Conservation (phyloP, 768 basidiomycete genomes). For the Fibroporia radiculosa region DNA sequence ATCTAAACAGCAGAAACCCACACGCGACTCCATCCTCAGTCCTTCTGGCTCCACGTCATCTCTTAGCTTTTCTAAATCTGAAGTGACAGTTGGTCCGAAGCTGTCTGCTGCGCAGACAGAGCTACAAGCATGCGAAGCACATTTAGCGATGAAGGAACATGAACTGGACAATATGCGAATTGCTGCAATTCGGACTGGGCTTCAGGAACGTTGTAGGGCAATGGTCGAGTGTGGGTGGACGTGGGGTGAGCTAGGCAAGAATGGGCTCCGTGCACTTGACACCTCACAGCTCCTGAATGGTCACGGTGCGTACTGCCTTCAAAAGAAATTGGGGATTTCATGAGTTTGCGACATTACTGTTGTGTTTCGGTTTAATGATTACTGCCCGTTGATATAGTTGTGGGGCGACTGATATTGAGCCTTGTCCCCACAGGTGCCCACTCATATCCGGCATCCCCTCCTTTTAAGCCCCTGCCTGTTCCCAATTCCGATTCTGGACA, state of each 20-base stretch:
- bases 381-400: too few species aligned
- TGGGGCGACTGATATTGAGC: not conserved
- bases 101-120: conserved; percentile 64
- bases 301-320: conserved; percentile 25
- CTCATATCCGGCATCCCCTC: conserved; percentile 7
- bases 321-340: too few species aligned
- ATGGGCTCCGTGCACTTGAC: conserved; percentile 42
- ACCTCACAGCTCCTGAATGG: conserved; percentile 14
- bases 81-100: conserved; percentile 31
- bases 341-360: too few species aligned
- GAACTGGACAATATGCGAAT: conserved; percentile 47
- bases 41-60: conserved; percentile 35
- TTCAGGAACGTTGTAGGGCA: conserved; percentile 54
- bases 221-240: conserved; percentile 61
- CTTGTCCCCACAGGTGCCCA: conserved; percentile 1
- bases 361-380: too few species aligned
- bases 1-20: conserved; percentile 49
- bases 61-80: conserved; percentile 27
- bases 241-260: conserved; percentile 63
- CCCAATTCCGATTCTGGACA: conserved; percentile 7
- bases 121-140: conserved; percentile 75
- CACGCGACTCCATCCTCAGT: conserved; percentile 27
- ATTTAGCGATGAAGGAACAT: conserved; percentile 61
- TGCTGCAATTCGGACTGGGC: conserved; percentile 53
- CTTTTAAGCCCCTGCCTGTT: conserved; percentile 15